Conservation (phyloP, 495 filamentous ascomycete species). For the Durotheca rogersii region DNA sequence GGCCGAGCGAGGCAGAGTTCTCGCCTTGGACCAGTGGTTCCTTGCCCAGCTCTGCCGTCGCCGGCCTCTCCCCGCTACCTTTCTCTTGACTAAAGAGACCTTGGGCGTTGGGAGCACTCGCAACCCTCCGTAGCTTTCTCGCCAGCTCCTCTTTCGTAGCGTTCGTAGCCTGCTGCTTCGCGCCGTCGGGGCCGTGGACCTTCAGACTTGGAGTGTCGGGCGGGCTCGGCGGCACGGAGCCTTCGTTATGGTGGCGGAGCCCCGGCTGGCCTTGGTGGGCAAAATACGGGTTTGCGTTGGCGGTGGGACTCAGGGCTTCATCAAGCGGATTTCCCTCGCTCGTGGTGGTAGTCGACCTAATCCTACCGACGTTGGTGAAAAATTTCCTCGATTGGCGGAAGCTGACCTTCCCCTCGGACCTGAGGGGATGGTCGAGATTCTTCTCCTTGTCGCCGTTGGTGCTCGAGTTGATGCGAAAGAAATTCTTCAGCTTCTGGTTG, state of each 20-base stretch:
- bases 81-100: constrained; percentile 76
- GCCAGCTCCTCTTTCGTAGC: constrained; percentile 92
- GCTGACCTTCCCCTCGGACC: constrained; percentile 59
- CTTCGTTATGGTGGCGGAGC: constrained; percentile 90
- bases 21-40: constrained; percentile 65
- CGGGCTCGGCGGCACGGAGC: constrained; percentile 93
- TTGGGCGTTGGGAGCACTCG: constrained; percentile 95
- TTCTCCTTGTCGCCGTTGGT: constrained; percentile 43
- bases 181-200: constrained; percentile 63
- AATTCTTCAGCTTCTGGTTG: constrained; percentile 89
- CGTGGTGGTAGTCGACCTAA: constrained; percentile 80
- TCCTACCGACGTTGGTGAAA: constrained; percentile 67
- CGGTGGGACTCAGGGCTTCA: constrained; percentile 86
- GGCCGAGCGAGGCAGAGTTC: constrained; percentile 57
- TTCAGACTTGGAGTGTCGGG: constrained; percentile 83
- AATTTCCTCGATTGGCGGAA: constrained; percentile 85
- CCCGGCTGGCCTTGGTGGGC: constrained; percentile 92
- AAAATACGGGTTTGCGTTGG: constrained; percentile 96
- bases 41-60: constrained; percentile 78
- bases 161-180: constrained; percentile 67
- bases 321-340: constrained; percentile 92
- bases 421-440: constrained; percentile 44
- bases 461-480: constrained; percentile 85
- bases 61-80: constrained; percentile 64
- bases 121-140: constrained; percentile 86